These are phyloP conservation scores for Mortierella sp. DNA, from an alignment of 371 early-diverging fungal genomes.

Conservation along the genomic window DNA sequence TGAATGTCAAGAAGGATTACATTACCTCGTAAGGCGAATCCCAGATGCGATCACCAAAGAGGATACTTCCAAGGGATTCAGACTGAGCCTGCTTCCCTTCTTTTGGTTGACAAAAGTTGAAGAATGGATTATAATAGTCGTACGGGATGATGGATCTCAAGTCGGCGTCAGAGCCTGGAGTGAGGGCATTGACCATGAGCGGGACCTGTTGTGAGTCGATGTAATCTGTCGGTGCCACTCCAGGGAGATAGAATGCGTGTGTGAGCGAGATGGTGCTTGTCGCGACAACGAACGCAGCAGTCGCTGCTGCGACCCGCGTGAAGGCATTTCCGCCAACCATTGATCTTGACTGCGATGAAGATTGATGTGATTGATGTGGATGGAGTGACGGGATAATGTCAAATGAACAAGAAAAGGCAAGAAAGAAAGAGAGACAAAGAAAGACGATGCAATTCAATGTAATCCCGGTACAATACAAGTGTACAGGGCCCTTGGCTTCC, in stretches of 20 bases:
- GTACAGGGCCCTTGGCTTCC: too few species aligned
- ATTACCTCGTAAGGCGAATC: slow-evolving; percentile 85
- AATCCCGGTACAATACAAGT: too few species aligned
- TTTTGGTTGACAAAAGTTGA: slow-evolving; percentile 89
- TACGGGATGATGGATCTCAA: slow-evolving; percentile 86
- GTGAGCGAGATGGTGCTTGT: background rate
- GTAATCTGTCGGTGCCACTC: slow-evolving; percentile 94
- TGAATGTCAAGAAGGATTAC: too few species aligned
- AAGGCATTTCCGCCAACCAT: slow-evolving; percentile 6
- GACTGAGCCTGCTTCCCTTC: slow-evolving; percentile 74
- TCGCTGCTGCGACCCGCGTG: slow-evolving; percentile 5
- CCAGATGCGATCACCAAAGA: slow-evolving; percentile 96
- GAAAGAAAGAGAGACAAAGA: too few species aligned
- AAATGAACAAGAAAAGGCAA: too few species aligned
- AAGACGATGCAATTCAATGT: too few species aligned
- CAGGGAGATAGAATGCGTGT: slow-evolving; percentile 89
- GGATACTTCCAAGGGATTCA: slow-evolving; percentile 92
- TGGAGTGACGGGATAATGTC: too few species aligned
- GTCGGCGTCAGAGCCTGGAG: slow-evolving; percentile 74
- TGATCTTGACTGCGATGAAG: background rate
- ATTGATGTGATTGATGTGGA: background rate
- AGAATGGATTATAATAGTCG: slow-evolving; percentile 84
- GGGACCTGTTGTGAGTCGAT: slow-evolving; percentile 72
- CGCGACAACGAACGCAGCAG: slow-evolving; percentile 4
- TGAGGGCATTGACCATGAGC: slow-evolving; percentile 89